These are phyloP conservation scores for Hyaloscypha hepaticicola DNA, from an alignment of 495 filamentous ascomycete species.

Conservation along the genomic window DNA sequence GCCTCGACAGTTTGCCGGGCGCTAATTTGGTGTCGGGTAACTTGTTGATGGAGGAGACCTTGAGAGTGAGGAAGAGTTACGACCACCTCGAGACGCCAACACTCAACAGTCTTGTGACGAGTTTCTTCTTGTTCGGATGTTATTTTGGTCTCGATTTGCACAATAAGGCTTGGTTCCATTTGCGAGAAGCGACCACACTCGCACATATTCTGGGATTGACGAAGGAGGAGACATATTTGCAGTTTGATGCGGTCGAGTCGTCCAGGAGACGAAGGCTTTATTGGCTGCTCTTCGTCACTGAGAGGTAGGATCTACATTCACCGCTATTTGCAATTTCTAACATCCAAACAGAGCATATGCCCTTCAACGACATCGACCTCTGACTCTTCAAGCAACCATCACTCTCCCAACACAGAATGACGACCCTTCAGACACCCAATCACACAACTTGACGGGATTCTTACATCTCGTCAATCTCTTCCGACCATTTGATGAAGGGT, in stretches of 20 bases:
- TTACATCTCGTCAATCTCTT: slow-evolving; percentile 66
- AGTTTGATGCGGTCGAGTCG: slow-evolving; percentile 53
- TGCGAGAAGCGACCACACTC: slow-evolving; percentile 69
- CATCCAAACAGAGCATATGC: slow-evolving; percentile 57
- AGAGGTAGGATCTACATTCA: slow-evolving; percentile 50
- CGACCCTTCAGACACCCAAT: slow-evolving; percentile 56
- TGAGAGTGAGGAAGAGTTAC: slow-evolving; percentile 71
- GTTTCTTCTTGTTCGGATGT: slow-evolving; percentile 77
- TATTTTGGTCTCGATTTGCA: slow-evolving; percentile 71
- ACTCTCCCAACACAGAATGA: slow-evolving; percentile 63
- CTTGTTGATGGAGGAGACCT: slow-evolving; percentile 71
- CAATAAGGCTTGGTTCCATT: slow-evolving; percentile 70
- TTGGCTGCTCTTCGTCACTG: slow-evolving; percentile 70
- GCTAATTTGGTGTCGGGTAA: slow-evolving; percentile 55
- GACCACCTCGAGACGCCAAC: slow-evolving; percentile 71
- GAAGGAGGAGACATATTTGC: slow-evolving; percentile 58
- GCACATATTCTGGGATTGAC: slow-evolving; percentile 57
- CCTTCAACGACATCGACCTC: slow-evolving; percentile 69
- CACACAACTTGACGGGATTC: slow-evolving; percentile 56
- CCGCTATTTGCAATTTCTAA: slow-evolving; percentile 30
- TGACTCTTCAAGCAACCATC: slow-evolving; percentile 55
- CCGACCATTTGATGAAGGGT: slow-evolving; percentile 68
- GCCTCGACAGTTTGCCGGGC: slow-evolving; percentile 51
- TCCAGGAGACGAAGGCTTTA: slow-evolving; percentile 60
- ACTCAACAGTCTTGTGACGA: slow-evolving; percentile 68